These are phyloP conservation scores for Plectosphaerella sp. DNA, from an alignment of 2,329 filamentous ascomycete genomes.

Conservation along the genomic window DNA sequence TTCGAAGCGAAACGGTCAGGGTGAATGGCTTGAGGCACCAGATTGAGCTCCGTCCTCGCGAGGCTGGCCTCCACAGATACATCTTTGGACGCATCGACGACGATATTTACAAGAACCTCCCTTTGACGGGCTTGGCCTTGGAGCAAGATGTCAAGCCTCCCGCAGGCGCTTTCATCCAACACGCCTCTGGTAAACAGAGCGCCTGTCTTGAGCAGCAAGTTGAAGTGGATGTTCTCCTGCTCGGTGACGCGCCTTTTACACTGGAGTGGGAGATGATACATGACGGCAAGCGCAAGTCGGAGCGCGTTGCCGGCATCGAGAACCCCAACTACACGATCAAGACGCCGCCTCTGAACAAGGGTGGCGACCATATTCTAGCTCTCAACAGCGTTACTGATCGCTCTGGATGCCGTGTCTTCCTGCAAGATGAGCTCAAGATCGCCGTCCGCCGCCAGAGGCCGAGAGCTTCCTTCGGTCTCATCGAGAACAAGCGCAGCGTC, in stretches of 20 bases:
- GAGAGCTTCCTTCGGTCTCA: constrained; percentile 75
- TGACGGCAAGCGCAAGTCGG: constrained; percentile 75
- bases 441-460: constrained; percentile 85
- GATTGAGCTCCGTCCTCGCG: constrained; percentile 74
- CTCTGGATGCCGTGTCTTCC: constrained; percentile 77
- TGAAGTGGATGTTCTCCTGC: constrained; percentile 67
- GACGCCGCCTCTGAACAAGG: constrained; percentile 69
- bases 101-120: constrained; percentile 67
- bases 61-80: constrained; percentile 84
- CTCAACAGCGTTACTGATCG: constrained; percentile 83
- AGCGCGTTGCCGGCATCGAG: constrained; percentile 60
- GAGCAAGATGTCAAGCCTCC: constrained; percentile 93
- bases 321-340: constrained; percentile 63
- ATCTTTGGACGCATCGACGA: constrained; percentile 79
- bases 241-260: constrained; percentile 81
- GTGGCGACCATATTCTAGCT: constrained; percentile 85
- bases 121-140: constrained; percentile 58
- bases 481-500: constrained; percentile 74
- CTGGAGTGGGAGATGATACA: constrained; percentile 92
- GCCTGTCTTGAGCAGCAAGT: constrained; percentile 82
- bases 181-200: constrained; percentile 49
- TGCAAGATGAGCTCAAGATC: constrained; percentile 82
- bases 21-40: constrained; percentile 76
- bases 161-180: constrained; percentile 70
- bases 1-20: constrained; percentile 43